Evolutionary conservation across 2,329 filamentous ascomycete genomes (phyloP).

Genomic region (Nannizziopsis barbatae): DNA sequence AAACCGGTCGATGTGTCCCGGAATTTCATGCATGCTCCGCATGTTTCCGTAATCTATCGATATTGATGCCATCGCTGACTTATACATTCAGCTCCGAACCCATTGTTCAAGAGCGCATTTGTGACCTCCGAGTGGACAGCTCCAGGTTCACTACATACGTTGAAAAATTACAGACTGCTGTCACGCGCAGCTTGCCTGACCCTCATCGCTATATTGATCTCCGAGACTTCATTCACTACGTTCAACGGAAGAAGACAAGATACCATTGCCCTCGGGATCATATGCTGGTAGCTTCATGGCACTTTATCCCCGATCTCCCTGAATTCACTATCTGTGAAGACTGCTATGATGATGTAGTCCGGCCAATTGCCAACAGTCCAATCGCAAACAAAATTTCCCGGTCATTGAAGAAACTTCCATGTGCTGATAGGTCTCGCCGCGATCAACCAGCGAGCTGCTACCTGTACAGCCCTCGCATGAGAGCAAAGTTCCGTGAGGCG

Average conservation of each 20-base stretch:
- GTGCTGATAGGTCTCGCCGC: constrained; percentile 45
- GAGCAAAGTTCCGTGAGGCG: constrained; percentile 57
- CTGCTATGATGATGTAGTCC: constrained; percentile 72
- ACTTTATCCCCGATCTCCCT: constrained; percentile 62
- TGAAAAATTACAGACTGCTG: constrained; percentile 45
- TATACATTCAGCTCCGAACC: constrained; percentile 50
- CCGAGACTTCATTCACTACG: constrained; percentile 51
- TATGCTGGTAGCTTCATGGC: constrained; percentile 59
- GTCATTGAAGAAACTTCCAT: constrained; percentile 45
- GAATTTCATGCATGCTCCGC: constrained; percentile 65
- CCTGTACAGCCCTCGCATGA: constrained; percentile 71
- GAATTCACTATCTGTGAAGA: constrained; percentile 77
- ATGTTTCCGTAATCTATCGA: constrained; percentile 61
- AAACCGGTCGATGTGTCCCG: constrained; percentile 51
- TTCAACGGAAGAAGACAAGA: constrained; percentile 47
- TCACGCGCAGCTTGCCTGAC: constrained; percentile 32
- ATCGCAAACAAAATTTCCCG: constrained; percentile 41
- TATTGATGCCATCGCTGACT: constrained; percentile 59
- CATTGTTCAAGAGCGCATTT: constrained; percentile 45
- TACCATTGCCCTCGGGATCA: constrained; percentile 56
- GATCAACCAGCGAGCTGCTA: constrained; percentile 50
- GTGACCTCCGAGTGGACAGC: constrained; percentile 56
- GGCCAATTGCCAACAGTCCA: constrained; percentile 49
- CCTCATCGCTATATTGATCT: constrained; percentile 41
- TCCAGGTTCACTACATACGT: constrained; percentile 48